Conservation (phyloP, 257 asterid genomes). For the Datura wrightii region DNA sequence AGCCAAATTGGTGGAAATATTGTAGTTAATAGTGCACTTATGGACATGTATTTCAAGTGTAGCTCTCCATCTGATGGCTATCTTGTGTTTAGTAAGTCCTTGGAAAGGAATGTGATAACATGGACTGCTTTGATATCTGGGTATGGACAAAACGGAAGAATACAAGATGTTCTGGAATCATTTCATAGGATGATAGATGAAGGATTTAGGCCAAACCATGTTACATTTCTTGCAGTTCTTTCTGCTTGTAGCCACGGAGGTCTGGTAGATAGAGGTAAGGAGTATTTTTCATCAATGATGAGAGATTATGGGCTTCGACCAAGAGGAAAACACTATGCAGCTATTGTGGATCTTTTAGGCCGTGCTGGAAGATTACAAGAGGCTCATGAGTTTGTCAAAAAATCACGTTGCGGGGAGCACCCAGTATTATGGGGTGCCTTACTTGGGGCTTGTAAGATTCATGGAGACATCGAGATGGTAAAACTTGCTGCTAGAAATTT, state of each 20-base stretch:
- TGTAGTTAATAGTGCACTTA: conserved; percentile 80
- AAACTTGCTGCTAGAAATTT: conserved; percentile 80
- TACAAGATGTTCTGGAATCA: conserved; percentile 61
- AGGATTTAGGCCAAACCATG: conserved; percentile 84
- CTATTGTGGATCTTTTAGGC: conserved; percentile 86
- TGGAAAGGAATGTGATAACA: conserved; percentile 74
- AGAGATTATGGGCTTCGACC: conserved; percentile 80
- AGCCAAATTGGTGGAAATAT: conserved; percentile 62
- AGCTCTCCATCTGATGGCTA: conserved; percentile 76
- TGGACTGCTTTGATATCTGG: conserved; percentile 94
- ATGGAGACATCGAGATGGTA: conserved; percentile 74
- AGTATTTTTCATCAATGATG: conserved; percentile 72
- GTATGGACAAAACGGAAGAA: conserved; percentile 83
- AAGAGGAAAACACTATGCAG: conserved; percentile 76
- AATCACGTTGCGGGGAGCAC: conserved; percentile 69
- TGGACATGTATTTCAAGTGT: conserved; percentile 98
- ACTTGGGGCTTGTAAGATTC: conserved; percentile 82
- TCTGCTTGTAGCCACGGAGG: conserved; percentile 95
- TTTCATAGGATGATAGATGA: conserved; percentile 80
- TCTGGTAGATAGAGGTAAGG: conserved; percentile 71
- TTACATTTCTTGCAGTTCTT: conserved; percentile 87
- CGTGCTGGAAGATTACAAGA: conserved; percentile 88
- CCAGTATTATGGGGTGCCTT: conserved; percentile 93
- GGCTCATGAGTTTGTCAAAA: conserved; percentile 67
- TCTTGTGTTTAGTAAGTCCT: conserved; percentile 67